Percentiles rank a stretch among this genome's conserved stretches.
These are phyloP conservation scores for Globisporangium barbulae DNA, from an alignment of 352 stramenopile species.

Conservation along the genomic window DNA sequence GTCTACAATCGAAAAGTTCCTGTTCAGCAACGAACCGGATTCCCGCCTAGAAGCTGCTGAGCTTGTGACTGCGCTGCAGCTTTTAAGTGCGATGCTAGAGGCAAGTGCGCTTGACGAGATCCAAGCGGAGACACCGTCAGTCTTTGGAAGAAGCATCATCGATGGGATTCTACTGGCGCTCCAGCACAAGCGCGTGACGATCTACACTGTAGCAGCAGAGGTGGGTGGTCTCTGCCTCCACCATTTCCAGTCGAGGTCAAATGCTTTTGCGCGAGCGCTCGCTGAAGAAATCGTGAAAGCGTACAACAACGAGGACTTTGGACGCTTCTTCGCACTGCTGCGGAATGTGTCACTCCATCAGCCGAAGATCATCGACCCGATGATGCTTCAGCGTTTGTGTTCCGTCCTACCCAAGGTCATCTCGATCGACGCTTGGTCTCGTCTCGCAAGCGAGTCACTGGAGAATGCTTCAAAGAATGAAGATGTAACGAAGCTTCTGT, in stretches of 20 bases:
- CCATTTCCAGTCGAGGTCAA: constrained; percentile 3
- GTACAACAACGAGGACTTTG: constrained; percentile 66
- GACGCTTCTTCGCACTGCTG: constrained; percentile 56
- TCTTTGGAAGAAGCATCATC: constrained; percentile 28
- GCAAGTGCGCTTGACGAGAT: constrained; percentile 28
- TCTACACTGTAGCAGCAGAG: constrained; percentile 67
- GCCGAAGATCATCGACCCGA: constrained; percentile 45
- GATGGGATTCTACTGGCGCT: constrained; percentile 52
- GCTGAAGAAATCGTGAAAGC: constrained; percentile 38
- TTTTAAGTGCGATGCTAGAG: constrained; percentile 56
- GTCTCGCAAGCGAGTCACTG: constrained; percentile 44
- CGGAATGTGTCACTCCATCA: constrained; percentile 64
- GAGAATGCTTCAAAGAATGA: constrained; percentile 40
- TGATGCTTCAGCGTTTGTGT: constrained; percentile 70
- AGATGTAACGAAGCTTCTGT: constrained; percentile 34
- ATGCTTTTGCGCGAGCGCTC: constrained; percentile 34
- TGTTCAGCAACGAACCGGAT: constrained; percentile 33
- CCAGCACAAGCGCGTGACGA: constrained; percentile 35
- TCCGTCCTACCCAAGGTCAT: constrained; percentile 64
- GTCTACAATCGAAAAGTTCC: constrained; percentile 31
- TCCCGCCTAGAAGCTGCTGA: constrained; percentile 36
- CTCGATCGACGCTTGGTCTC: constrained; percentile 54
- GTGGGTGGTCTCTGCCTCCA: constrained; percentile 49
- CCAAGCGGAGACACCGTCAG: constrained; percentile 14
- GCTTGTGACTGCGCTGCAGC: constrained; percentile 52